phyloP scores from a whole-genome alignment of 139 green algal genomes.

The Pycnococcus provasolii region DNA sequence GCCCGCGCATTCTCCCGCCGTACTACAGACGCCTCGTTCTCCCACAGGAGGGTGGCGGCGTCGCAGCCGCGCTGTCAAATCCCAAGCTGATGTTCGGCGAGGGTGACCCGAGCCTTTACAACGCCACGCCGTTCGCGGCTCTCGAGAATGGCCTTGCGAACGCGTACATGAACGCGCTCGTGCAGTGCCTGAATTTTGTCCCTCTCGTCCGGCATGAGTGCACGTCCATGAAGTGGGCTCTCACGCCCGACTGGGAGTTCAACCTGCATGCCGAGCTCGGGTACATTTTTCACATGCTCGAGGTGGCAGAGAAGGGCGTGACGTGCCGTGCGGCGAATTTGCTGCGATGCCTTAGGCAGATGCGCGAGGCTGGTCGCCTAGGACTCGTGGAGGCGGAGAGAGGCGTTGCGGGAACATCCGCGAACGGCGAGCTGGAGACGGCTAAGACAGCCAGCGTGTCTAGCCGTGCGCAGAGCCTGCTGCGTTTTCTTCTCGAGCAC shows the following conservation, averaged over 20 bases:
- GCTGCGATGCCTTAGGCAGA: constrained; percentile 65
- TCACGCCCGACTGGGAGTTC: constrained; percentile 64
- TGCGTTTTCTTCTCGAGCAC: constrained; percentile 75
- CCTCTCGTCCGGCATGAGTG: neutral
- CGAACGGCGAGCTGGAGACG: constrained; percentile 8
- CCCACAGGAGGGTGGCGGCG: neutral
- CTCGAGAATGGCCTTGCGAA: constrained; percentile 88
- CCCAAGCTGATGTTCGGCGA: constrained; percentile 15
- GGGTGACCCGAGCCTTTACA: constrained; percentile 54
- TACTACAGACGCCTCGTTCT: neutral
- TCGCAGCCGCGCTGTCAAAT: neutral
- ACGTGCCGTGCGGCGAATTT: constrained; percentile 79
- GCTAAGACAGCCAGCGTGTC: neutral
- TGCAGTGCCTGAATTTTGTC: constrained; percentile 53
- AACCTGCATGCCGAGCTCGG: constrained; percentile 67
- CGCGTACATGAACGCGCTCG: constrained; percentile 79
- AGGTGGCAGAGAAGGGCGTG: constrained; percentile 28
- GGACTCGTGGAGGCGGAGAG: constrained; percentile 55
- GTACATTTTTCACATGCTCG: constrained; percentile 83
- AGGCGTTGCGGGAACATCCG: constrained; percentile 14
- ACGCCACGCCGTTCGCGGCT: constrained; percentile 74
- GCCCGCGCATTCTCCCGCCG: neutral
- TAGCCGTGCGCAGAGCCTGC: constrained; percentile 51
- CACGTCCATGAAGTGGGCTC: constrained; percentile 4
- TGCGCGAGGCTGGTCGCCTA: constrained; percentile 57